Evolutionary conservation across 2,329 filamentous ascomycete genomes (phyloP), one percentile per base, ranked within the genome.

Genomic region (Myriosclerotinia duriaeana): DNA sequence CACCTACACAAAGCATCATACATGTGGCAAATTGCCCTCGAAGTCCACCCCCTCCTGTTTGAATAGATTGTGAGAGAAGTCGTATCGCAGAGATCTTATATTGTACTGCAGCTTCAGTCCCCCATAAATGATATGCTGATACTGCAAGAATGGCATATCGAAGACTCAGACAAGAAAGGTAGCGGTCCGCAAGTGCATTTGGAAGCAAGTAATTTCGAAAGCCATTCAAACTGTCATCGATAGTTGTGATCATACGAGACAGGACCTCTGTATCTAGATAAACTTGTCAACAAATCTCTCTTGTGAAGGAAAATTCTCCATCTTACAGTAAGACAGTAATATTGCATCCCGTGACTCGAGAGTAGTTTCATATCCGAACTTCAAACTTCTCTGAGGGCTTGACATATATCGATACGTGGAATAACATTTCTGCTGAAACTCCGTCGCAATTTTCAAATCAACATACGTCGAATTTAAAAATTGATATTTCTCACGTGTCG

Each of bases 1-100:
- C 81, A 67, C 82, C 82, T 20, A 83, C 80, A 63, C 80, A 82
- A 8, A 83, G 76, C 80, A 83, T 82, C 81, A 83, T 81, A 9
- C 79, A 81, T 15, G 80, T 78, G 17, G 81, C 80, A 61, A 82
- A 75, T 66, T 81, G 80, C 71, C 17, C 56, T 38, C 56, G 52
- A 52, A 59, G 72, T 71, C 40, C 62, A 20, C 53, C 59, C n/a
- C 44, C 59, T n/a, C 58, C 58, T 44, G 40, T 36, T 22, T 63
- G 58, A 22, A 83, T 71, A 5, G 79, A 80, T 11, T 76, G 76
- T 26, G 75, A 78, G 22, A 83, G 70, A 12, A 76, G 72, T 22
- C 76, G 75, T 48, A 82, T 78, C 0, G 81, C 80, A 22, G 75
- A 76, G 4, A 76, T 71, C 69, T 82, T 82, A 68, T 81, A 79